Base-by-base conservation (phyloP, 1,284 basidiomycete genomes). In the Rhodotorula glutinis region DNA sequence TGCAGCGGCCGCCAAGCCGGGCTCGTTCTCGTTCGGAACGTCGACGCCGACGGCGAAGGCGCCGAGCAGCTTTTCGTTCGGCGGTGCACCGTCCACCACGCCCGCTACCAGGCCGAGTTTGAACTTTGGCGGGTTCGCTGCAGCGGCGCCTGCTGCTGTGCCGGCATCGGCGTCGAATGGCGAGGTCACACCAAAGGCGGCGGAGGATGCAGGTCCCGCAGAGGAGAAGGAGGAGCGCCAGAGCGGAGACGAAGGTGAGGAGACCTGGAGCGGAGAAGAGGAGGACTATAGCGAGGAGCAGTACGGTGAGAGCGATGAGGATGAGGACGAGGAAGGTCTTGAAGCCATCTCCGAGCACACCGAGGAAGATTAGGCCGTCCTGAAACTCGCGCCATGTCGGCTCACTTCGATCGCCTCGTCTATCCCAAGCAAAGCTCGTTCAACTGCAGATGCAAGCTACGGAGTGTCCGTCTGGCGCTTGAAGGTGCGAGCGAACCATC, bases 1-100 rank as follows among this genome's bases (percentile, higher is more conserved):
- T 7, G 33, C 33, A 38, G 43, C 17, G 5, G 17, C 8, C 43
- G 14, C 43, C 9, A 44, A 44, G 43, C 43, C 43, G 17, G 14
- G 17, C 43, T 19, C 47, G 0, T 49, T 53, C 16, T 23, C 53
- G 1, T 40, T 41, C 47, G 23, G 41, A 4, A 27, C 52, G 29
- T n/a, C 47, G 25, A 52, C n/a, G 19, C 47, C 49, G 16, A 9
- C 25, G 2, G 13, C 57, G 9, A 58, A 58, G 57, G 23, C 56
- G 4, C 33, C 30, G 29, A n/a, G 23, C n/a, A n/a, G 38, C 33
- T 54, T 59, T 38, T 64, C 62, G 7, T 64, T 64, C n/a, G 62
- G 62, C 29, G 30, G 19, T 14, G 23, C 16, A 17, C 19, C 29
- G 13, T 21, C 52, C 8, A 17, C 30, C 21, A 23, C 56, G 44